Evolutionary conservation across 2,329 filamentous ascomycete genomes (phyloP).

Genomic region (Juglanconis oblonga): DNA sequence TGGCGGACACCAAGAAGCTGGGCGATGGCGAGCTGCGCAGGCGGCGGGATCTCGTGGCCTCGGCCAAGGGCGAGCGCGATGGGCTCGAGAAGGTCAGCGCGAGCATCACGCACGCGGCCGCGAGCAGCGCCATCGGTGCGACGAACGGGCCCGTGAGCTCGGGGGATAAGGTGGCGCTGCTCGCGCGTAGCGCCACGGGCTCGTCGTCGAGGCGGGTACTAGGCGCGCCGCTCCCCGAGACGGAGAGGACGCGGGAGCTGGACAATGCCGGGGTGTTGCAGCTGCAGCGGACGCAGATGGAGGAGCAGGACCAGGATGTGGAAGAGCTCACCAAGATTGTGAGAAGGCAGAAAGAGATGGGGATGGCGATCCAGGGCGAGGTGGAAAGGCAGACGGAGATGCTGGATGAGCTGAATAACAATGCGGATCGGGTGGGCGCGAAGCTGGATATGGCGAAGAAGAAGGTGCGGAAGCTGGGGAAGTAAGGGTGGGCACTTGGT

Average conservation of each 20-base stretch:
- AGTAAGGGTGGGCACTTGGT: background rate
- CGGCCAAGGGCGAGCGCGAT: conserved; percentile 71
- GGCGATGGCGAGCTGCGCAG: conserved; percentile 74
- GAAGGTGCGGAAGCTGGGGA: conserved; percentile 60
- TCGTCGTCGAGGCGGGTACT: conserved; percentile 54
- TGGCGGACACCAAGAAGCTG: conserved; percentile 53
- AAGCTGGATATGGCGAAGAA: conserved; percentile 76
- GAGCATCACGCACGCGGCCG: conserved; percentile 42
- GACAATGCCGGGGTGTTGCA: conserved; percentile 73
- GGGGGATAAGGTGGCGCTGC: conserved; percentile 48
- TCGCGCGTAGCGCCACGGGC: conserved; percentile 33
- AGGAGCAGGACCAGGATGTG: conserved; percentile 72
- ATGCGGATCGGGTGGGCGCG: conserved; percentile 61
- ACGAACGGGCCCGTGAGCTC: conserved; percentile 47
- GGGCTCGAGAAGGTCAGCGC: conserved; percentile 71
- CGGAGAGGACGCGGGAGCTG: conserved; percentile 70
- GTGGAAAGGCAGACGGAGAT: conserved; percentile 69
- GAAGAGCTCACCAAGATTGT: conserved; percentile 67
- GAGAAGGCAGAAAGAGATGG: conserved; percentile 72
- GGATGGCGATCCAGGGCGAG: conserved; percentile 71
- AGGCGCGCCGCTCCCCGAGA: conserved; percentile 71
- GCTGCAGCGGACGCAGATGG: conserved; percentile 71
- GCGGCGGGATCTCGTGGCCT: conserved; percentile 66
- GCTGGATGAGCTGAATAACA: conserved; percentile 64
- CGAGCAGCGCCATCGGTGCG: conserved; percentile 48